These are phyloP conservation scores for Picea sitchensis DNA, from an alignment of 75 land plant genomes.

Conservation along the genomic window DNA sequence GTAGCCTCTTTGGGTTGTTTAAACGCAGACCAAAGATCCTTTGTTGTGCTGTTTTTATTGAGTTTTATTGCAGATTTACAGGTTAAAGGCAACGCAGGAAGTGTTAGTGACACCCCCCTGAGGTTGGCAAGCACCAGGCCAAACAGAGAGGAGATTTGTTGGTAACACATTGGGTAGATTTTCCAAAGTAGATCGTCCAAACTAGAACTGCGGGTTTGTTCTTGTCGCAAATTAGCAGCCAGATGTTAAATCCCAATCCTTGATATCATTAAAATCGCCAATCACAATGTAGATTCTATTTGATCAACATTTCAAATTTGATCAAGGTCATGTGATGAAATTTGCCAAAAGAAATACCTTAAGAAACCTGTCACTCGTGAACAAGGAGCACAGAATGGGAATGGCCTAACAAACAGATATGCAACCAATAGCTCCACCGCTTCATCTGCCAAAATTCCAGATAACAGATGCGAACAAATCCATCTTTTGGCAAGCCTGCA, in stretches of 20 bases:
- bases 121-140: too few relatives aligned
- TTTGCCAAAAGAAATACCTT: constrained; percentile 45
- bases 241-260: neutral
- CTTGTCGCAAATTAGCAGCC: neutral
- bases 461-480: constrained; percentile 85
- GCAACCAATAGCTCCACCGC: constrained; percentile 88
- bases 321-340: neutral
- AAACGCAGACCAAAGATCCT: too few relatives aligned
- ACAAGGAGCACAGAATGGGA: constrained; percentile 62
- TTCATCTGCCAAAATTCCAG: constrained; percentile 62
- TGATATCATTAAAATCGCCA: neutral
- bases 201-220: too few relatives aligned
- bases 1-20: too few relatives aligned
- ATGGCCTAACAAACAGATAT: constrained; percentile 64
- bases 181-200: too few relatives aligned
- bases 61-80: too few relatives aligned
- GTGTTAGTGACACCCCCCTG: too few relatives aligned
- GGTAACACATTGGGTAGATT: too few relatives aligned
- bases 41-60: too few relatives aligned
- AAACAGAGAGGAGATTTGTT: too few relatives aligned
- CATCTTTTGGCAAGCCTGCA: constrained; percentile 94
- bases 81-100: too few relatives aligned
- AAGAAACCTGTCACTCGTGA: constrained; percentile 85
- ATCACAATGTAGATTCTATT: constrained; percentile 6
- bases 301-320: too few relatives aligned